Base-by-base conservation (phyloP, 2,329 filamentous ascomycete genomes). In the Nectriaceae sp. region DNA sequence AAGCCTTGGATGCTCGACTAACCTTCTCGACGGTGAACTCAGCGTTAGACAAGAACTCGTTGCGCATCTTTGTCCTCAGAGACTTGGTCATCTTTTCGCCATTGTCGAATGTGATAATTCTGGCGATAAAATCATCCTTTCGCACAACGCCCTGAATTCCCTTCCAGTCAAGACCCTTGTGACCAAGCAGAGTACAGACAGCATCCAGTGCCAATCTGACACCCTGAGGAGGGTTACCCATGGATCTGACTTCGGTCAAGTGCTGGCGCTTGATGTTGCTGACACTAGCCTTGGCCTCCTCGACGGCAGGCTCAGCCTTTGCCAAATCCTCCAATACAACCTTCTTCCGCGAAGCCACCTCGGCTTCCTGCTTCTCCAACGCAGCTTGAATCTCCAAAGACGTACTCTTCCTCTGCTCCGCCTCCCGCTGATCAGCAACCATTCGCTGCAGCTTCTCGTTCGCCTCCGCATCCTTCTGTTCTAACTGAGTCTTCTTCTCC, bases 261-360 rank as follows among this genome's bases (percentile, higher is more conserved):
- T 99, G 94, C 68, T 96, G 91, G 66, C 89, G 85, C 77, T 97
- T 99, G 76, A 99, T 99, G 76, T 95, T 97, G 75, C 89, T 94
- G 70, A 99, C 95, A 72, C 92, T 97, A 68, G 91, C 90, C 75
- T 94, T 90, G 41, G 94, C 94, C 70, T 96, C 91, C 53, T 89
- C 75, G 46, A 99, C 94, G 41, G 94, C 94, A 8, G 94, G 94
- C 67, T 97, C 93, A 13, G 94, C 94, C 65, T 84, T 87, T 22
- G 90, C 93, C 50, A 99, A 77, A 74, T 99, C 94, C 59, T 84
- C 80, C 60, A 96, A 73, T 29, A 97, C 95, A 47, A 96, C 85
- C 69, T 93, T 86, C 68, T 83, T 88, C 56, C 94, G 87, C 57
- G 82, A 77, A 3, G 90, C 88, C 37, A 99, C 91, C 67, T 95